Percentiles rank a stretch among this genome's conserved stretches.
phyloP scores from a whole-genome alignment of 2,329 filamentous ascomycete genomes.

The Monilinia aucupariae region DNA sequence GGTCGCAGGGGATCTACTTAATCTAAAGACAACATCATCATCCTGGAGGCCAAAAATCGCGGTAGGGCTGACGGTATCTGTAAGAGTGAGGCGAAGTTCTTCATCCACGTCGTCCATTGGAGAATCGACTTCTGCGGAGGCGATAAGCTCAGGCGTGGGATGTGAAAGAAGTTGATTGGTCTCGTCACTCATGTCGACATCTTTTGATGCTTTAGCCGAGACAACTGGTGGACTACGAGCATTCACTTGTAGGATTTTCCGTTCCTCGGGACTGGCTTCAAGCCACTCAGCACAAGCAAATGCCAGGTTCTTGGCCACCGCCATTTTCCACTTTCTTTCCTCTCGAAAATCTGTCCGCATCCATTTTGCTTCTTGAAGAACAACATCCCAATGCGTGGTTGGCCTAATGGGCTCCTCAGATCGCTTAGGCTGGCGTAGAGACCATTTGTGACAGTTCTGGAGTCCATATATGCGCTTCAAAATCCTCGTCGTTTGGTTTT shows the following conservation, averaged over 20 bases:
- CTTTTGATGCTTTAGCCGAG: slow-evolving; percentile 30
- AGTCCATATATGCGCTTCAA: slow-evolving; percentile 82
- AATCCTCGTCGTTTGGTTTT: slow-evolving; percentile 82
- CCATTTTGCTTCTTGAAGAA: slow-evolving; percentile 93
- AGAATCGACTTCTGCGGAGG: slow-evolving; percentile 56
- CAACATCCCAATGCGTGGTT: slow-evolving; percentile 75
- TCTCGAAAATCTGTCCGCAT: slow-evolving; percentile 95
- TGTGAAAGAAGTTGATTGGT: slow-evolving; percentile 37
- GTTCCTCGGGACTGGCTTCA: slow-evolving; percentile 56
- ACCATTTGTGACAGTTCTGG: slow-evolving; percentile 90
- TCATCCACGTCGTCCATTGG: slow-evolving; percentile 42
- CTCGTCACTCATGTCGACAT: slow-evolving; percentile 34
- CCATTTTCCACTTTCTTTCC: slow-evolving; percentile 89
- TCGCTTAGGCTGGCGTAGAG: slow-evolving; percentile 80
- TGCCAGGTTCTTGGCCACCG: slow-evolving; percentile 73
- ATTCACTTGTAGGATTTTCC: slow-evolving; percentile 63
- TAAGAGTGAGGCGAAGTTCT: slow-evolving; percentile 31
- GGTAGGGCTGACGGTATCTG: slow-evolving; percentile 57
- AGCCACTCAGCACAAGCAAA: slow-evolving; percentile 81
- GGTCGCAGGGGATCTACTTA: slow-evolving; percentile 67
- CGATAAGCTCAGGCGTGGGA: slow-evolving; percentile 62
- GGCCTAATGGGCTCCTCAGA: slow-evolving; percentile 74
- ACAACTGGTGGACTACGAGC: slow-evolving; percentile 43
- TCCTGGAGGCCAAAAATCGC: slow-evolving; percentile 78
- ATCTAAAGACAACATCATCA: slow-evolving; percentile 74